Percentiles rank a stretch among this genome's conserved stretches.
Conservation (phyloP, 805 yeast species). For the Wickerhamiella galacta region DNA sequence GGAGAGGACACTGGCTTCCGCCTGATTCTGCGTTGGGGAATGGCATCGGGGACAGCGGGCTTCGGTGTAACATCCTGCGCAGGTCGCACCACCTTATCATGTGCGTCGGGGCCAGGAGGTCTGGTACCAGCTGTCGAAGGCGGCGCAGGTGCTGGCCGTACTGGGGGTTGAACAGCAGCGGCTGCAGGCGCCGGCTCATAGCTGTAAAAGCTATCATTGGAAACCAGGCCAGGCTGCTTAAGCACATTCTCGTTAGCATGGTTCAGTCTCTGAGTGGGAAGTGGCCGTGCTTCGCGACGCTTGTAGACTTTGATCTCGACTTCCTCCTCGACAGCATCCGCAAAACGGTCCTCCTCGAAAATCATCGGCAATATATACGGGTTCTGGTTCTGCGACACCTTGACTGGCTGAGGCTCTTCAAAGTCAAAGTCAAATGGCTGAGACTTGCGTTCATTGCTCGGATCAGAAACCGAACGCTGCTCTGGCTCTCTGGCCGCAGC, state of each 20-base stretch:
- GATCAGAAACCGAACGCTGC: conserved; percentile 3
- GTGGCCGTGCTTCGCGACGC: conserved; percentile 4
- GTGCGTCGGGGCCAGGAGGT: too few relatives aligned
- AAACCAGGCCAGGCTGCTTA: conserved; percentile 9
- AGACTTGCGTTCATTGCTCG: conserved; percentile 1
- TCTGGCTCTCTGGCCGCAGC: conserved; percentile 5
- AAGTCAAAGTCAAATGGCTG: conserved; percentile 5
- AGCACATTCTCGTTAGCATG: too few relatives aligned
- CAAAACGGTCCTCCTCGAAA: conserved; percentile 25
- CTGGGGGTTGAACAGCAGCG: conserved; percentile 11
- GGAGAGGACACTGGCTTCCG: too few relatives aligned
- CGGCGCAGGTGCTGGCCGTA: conserved; percentile 12
- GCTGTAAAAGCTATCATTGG: conserved; percentile 13
- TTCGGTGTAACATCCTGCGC: too few relatives aligned
- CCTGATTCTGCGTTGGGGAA: too few relatives aligned
- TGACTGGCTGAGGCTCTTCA: background rate
- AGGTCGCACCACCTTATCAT: too few relatives aligned
- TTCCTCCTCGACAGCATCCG: conserved; percentile 24
- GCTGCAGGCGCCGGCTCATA: conserved; percentile 14
- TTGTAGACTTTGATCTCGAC: conserved; percentile 17
- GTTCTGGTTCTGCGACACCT: conserved; percentile 1
- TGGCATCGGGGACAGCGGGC: background rate
- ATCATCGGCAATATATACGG: conserved; percentile 23
- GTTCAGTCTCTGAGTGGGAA: too few relatives aligned
- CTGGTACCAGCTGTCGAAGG: too few relatives aligned